Conservation (phyloP, 306 rosid species). For the Arachis hypogaea region DNA sequence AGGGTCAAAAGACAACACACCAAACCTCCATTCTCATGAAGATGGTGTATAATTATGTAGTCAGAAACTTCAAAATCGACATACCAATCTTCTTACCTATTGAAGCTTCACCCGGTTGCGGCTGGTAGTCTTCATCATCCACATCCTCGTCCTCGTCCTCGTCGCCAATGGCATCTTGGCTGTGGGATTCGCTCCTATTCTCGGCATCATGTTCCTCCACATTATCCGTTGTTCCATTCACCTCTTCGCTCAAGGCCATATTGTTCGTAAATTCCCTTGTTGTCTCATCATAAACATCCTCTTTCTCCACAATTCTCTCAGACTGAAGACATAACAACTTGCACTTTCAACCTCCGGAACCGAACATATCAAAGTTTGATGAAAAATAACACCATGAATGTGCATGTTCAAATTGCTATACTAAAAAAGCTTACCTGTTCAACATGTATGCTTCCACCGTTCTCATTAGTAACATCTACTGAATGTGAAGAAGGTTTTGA, state of each 20-base stretch:
- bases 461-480: slow-evolving; percentile 64
- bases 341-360: slow-evolving; percentile 15
- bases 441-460: slow-evolving; percentile 61
- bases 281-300: slow-evolving; percentile 51
- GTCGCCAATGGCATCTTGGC: slow-evolving; percentile 50
- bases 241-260: slow-evolving; percentile 80
- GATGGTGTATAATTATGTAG: slow-evolving; percentile 54
- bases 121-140: slow-evolving; percentile 53
- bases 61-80: slow-evolving; percentile 74
- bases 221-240: slow-evolving; percentile 66
- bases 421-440: slow-evolving; percentile 57
- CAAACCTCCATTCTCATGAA: slow-evolving; percentile 38
- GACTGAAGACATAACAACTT: slow-evolving; percentile 47
- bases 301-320: slow-evolving; percentile 46
- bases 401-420: slow-evolving; percentile 18
- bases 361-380: not conserved
- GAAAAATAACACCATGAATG: not conserved
- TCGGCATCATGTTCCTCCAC: slow-evolving; percentile 48
- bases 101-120: slow-evolving; percentile 81
- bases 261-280: slow-evolving; percentile 38
- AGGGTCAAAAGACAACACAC: slow-evolving; percentile 42
- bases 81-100: slow-evolving; percentile 53
- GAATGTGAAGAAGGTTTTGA: slow-evolving; percentile 65
- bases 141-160: slow-evolving; percentile 45
- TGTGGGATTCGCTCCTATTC: slow-evolving; percentile 61